Evolutionary conservation across 257 asterid species (phyloP), one percentile per base, ranked within the genome.

Genomic region (Petrea volubilis): DNA sequence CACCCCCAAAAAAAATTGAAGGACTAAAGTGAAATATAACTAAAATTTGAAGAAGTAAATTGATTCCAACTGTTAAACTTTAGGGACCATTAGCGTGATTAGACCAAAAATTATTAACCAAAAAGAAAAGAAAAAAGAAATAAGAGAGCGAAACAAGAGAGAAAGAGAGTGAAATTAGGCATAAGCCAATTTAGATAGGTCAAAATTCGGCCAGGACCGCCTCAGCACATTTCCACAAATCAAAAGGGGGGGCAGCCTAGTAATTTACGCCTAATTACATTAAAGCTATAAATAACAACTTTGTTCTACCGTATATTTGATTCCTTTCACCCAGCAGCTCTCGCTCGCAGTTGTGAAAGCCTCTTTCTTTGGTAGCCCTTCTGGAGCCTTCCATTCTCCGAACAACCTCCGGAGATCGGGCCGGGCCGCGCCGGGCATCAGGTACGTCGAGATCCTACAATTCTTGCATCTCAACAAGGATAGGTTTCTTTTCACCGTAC

Each of bases 391-490:
- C 66, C 57, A 15, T 73, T 24, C 17, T 57, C 63, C 49, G 34
- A 50, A 24, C 25, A n/a, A 60, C 34, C 34, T 38, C 12, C 70
- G 57, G 15, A 23, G 38, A 23, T 43, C 72, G 76, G 61, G 53
- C 57, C 74, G 67, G 76, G 60, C 57, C 74, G 67, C 74, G 60
- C 57, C 77, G 68, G 67, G 36, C 53, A 28, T 29, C 3, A 33
- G 79, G 81, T 80, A 64, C 46, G 81, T 64, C 1, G 3, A 58
- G n/a, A 41, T 72, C 63, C 18, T 27, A 7, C 24, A 2, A 40
- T 38, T 8, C 8, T 7, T n/a, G 28, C 1, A 12, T 17, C 68
- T 68, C 18, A 3, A 24, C n/a, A 24, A 12, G 21, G 20, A 23
- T 73, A 18, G 34, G 21, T 51, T 61, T 58, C 2, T 64, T n/a